These are phyloP conservation scores for Pontederia paniculata DNA, from an alignment of 176 grass and related monocot species.

Conservation along the genomic window DNA sequence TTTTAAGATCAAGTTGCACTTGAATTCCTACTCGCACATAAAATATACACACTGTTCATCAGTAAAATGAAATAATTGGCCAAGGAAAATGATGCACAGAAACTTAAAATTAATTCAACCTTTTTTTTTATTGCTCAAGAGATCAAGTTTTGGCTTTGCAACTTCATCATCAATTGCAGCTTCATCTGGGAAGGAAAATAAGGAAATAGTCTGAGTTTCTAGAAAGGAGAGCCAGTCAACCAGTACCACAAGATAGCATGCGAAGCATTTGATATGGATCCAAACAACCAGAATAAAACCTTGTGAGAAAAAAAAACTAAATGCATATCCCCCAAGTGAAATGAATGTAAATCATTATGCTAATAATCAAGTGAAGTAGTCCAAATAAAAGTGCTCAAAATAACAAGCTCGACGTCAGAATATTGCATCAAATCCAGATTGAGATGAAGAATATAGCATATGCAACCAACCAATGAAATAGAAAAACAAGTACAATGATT, in stretches of 20 bases:
- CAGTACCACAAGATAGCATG: not conserved
- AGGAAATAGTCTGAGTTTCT: not conserved
- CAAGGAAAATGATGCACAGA: not conserved
- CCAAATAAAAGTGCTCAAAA: no score
- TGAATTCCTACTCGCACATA: conserved; percentile 47
- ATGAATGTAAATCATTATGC: no score
- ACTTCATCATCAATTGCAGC: conserved; percentile 5
- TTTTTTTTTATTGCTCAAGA: conserved; percentile 74
- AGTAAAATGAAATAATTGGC: not conserved
- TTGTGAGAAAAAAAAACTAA: no score
- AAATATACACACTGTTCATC: not conserved
- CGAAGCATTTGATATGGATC: no score
- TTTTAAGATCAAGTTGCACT: conserved; percentile 89
- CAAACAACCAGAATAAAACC: no score
- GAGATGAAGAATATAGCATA: not conserved
- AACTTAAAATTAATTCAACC: conserved; percentile 27
- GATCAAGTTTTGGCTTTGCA: conserved; percentile 52
- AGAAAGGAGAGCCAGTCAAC: not conserved
- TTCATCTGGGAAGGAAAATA: conserved; percentile 41
- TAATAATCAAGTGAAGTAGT: no score
- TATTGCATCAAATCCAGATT: no score
- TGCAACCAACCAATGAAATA: not conserved
- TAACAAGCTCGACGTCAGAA: no score
- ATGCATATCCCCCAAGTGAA: no score
- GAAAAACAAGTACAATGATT: not conserved